Conservation (phyloP, 2,329 filamentous ascomycete species). For the Aspergillus fischeri region DNA sequence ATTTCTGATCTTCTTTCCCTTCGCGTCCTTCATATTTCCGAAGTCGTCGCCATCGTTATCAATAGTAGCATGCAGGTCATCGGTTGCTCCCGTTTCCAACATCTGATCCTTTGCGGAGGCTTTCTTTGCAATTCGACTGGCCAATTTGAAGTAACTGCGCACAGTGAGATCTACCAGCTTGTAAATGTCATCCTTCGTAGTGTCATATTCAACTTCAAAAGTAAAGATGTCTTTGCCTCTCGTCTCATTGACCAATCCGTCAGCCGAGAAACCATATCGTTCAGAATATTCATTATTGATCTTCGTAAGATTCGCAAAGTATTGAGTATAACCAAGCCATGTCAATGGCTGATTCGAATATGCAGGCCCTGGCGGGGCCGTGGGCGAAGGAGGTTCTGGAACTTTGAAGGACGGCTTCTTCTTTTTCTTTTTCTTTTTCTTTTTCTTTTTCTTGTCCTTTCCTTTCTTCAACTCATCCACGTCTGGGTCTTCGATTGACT, state of each 20-base stretch:
- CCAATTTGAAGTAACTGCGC: constrained; percentile 72
- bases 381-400: constrained; percentile 69
- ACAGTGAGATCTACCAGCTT: constrained; percentile 79
- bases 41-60: constrained; percentile 1
- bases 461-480: constrained; percentile 18
- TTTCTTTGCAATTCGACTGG: constrained; percentile 66
- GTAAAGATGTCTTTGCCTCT: constrained; percentile 54
- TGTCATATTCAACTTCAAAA: constrained; percentile 84
- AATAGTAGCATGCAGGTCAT: constrained; percentile 7
- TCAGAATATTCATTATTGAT: constrained; percentile 69
- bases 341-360: constrained; percentile 83
- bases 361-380: constrained; percentile 74
- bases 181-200: constrained; percentile 70
- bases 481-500: constrained; percentile 2
- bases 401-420: constrained; percentile 59
- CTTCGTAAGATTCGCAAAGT: constrained; percentile 87
- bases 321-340: constrained; percentile 77
- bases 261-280: constrained; percentile 12
- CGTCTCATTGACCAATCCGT: constrained; percentile 53
- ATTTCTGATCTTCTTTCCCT: constrained; percentile 44
- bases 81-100: constrained; percentile 13
- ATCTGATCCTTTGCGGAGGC: constrained; percentile 20
- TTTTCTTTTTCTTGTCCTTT: constrained; percentile 37
- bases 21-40: constrained; percentile 37
- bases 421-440: constrained; percentile 45